Conservation (phyloP, 805 yeast genomes). For the Lachancea waltii region DNA sequence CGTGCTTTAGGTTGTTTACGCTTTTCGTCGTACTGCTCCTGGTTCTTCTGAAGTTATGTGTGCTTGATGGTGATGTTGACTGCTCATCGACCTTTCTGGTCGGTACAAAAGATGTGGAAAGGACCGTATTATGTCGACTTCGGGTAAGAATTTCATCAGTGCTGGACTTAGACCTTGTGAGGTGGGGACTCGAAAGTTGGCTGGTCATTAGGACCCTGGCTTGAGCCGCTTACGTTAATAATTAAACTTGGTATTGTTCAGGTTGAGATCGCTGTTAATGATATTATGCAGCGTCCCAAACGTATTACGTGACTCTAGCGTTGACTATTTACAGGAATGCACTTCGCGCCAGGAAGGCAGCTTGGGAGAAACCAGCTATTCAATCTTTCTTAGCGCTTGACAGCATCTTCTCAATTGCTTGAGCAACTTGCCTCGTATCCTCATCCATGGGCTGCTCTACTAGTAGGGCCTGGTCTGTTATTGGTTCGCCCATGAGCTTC, state of each 20-base stretch:
- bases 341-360: neutral
- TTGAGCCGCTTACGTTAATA: conserved; percentile 1
- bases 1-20: conserved; percentile 17
- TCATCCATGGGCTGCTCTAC: conserved; percentile 48
- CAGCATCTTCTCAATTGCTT: conserved; percentile 44
- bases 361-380: neutral
- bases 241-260: no score
- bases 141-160: conserved; percentile 5
- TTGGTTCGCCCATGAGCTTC: conserved; percentile 61
- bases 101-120: conserved; percentile 32
- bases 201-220: conserved; percentile 5
- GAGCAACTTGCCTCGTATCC: conserved; percentile 52
- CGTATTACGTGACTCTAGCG: conserved; percentile 6
- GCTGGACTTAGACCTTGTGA: conserved; percentile 7
- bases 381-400: conserved; percentile 34
- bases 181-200: conserved; percentile 9
- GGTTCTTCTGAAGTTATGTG: conserved; percentile 20
- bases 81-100: conserved; percentile 23
- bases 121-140: conserved; percentile 22
- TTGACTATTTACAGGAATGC: conserved; percentile 4
- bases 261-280: no score
- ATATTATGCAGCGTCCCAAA: neutral
- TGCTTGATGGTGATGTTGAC: conserved; percentile 27
- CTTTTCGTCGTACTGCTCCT: conserved; percentile 22
- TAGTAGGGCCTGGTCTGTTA: conserved; percentile 31